phyloP scores from a whole-genome alignment of 495 filamentous ascomycete species.

The Penicillium antarcticum region DNA sequence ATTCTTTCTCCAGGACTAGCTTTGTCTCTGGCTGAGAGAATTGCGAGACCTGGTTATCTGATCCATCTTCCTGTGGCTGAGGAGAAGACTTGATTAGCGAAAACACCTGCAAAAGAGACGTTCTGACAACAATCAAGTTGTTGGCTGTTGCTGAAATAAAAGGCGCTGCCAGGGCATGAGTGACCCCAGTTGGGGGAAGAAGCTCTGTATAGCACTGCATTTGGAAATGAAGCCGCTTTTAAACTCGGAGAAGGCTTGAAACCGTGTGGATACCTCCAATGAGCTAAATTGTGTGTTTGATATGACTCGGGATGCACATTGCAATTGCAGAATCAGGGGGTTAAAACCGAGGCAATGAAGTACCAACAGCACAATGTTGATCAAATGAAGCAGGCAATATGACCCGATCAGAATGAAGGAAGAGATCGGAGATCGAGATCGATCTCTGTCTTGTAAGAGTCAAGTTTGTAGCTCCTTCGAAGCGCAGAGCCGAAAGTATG shows the following conservation, averaged over 20 bases:
- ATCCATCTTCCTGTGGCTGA: slow-evolving; percentile 41
- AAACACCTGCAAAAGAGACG: slow-evolving; percentile 90
- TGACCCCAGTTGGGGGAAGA: slow-evolving; percentile 86
- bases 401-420: background rate
- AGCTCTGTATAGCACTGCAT: slow-evolving; percentile 91
- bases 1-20: slow-evolving; percentile 84
- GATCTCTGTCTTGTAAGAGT: slow-evolving; percentile 1
- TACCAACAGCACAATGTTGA: background rate
- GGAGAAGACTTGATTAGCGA: slow-evolving; percentile 31
- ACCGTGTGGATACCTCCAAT: slow-evolving; percentile 7
- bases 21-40: slow-evolving; percentile 52
- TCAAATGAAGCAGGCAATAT: background rate
- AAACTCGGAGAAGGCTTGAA: background rate
- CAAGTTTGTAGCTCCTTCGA: slow-evolving; percentile 4
- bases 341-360: background rate
- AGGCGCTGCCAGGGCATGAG: slow-evolving; percentile 75
- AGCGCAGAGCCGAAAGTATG: background rate
- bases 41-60: slow-evolving; percentile 40
- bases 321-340: background rate
- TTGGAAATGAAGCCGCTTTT: background rate
- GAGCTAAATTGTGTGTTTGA: slow-evolving; percentile 14
- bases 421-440: background rate
- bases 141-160: slow-evolving; percentile 71
- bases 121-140: slow-evolving; percentile 86
- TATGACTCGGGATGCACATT: slow-evolving; percentile 11